Evolutionary conservation across 768 basidiomycete genomes (phyloP), one percentile per base, ranked within the genome.

Genomic region (Collybia sordida): DNA sequence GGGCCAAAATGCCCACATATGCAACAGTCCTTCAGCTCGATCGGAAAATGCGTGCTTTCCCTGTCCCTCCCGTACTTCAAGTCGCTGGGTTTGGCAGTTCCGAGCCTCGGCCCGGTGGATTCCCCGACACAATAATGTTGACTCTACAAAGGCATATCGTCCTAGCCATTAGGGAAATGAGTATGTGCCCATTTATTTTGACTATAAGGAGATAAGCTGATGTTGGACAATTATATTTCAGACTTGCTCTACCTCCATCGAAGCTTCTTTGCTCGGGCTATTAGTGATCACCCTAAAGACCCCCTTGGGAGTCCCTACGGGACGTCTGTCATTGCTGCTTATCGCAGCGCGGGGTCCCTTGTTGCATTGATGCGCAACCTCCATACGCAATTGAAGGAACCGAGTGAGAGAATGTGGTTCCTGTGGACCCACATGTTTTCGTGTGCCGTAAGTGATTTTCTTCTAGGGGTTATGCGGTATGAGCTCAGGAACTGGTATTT

Each of bases 271-370:
- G 86, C 86, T 21, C 77, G 83, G 38, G 86, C 86, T 2, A 78
- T 88, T 50, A 83, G 79, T 58, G 86, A 88, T 59, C 82, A 85
- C 60, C 85, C 85, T 25, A 85, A 84, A 59, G 86, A 88, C 58
- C 86, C 86, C 22, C 71, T 88, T 27, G 85, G 84, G 9, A 86
- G 84, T 59, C 82, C 83, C 12, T 86, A 85, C 53, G 85, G 84
- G 8, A 82, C 83, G 2, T 86, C 85, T 3, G 86, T 88, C 17
- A 83, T 86, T 55, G 85, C 86, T 39, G 85, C 86, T 15, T 88
- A 86, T 64, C 77, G 86, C 37, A 86, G 85, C 55, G 85, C 86
- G 7, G 83, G 85, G 27, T 85, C 85, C 2, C 74, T 87, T 6
- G 80, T 87, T 31, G 86, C 84, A 4, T 68, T 86, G 59, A 83